Evolutionary conservation across 202 grass and related monocot genomes (phyloP).

Genomic region (Dendrocalamus latiflorus): DNA sequence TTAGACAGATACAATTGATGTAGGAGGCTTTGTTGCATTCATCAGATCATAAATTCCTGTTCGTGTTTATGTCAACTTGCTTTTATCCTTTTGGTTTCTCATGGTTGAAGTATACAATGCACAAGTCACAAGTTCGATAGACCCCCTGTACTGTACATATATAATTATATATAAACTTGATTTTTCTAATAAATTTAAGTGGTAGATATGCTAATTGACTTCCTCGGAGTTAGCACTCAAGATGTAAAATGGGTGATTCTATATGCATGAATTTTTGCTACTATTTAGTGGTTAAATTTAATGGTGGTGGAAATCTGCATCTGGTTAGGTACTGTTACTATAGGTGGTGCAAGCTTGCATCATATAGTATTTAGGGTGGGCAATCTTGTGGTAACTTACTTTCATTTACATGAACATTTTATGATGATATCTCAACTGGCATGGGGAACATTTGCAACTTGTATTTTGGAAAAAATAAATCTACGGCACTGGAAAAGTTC

Average conservation of each 20-base stretch:
- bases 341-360: slow-evolving; percentile 4
- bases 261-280: neutral
- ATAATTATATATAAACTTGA: neutral
- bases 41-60: neutral
- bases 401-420: neutral
- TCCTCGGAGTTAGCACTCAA: neutral
- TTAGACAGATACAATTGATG: slow-evolving; percentile 2
- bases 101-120: slow-evolving; percentile 10
- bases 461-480: neutral
- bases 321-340: neutral
- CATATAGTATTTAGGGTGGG: neutral
- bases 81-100: neutral
- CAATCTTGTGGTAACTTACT: neutral
- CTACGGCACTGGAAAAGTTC: neutral
- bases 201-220: neutral
- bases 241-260: neutral
- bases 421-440: slow-evolving; percentile 4
- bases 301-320: neutral
- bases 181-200: neutral
- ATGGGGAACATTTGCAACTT: slow-evolving; percentile 6
- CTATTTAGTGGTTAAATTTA: slow-evolving; percentile 24
- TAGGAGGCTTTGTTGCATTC: neutral
- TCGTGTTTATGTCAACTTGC: neutral
- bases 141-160: neutral
- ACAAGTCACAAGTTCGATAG: neutral